phyloP scores from a whole-genome alignment of 805 yeast genomes.

The Suhomyces pyralidae region DNA sequence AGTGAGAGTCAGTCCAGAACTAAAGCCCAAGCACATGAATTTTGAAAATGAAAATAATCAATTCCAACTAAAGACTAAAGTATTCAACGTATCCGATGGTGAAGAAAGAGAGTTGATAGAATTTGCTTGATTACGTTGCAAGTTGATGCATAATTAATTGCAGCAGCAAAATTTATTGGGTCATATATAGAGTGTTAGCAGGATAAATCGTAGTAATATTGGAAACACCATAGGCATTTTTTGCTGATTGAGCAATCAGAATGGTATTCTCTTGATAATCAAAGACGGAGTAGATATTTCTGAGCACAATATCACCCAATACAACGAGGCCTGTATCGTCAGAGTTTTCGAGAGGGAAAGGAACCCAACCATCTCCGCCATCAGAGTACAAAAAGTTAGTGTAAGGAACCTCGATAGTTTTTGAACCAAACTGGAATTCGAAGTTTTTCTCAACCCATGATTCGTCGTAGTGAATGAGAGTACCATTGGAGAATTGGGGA shows the following conservation, averaged over 20 bases:
- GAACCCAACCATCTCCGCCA: too few species aligned
- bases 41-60: too few species aligned
- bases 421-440: neutral
- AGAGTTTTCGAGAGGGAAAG: too few species aligned
- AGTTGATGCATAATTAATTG: too few species aligned
- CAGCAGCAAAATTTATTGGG: neutral
- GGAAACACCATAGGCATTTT: neutral
- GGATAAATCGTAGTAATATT: neutral
- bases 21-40: neutral
- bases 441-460: neutral
- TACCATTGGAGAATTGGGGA: neutral
- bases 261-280: neutral
- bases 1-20: neutral
- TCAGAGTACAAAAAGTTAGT: slow-evolving; percentile 1
- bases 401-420: slow-evolving; percentile 2
- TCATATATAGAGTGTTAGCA: neutral
- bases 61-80: too few species aligned
- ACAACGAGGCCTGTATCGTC: too few species aligned
- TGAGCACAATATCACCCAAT: neutral
- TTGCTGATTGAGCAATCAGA: neutral
- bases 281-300: neutral
- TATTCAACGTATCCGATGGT: too few species aligned
- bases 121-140: too few species aligned
- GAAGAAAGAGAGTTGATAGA: too few species aligned
- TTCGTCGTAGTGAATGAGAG: neutral